These are phyloP conservation scores for Plasmodium gonderi DNA, from an alignment of 169 alveolate species.

Conservation along the genomic window DNA sequence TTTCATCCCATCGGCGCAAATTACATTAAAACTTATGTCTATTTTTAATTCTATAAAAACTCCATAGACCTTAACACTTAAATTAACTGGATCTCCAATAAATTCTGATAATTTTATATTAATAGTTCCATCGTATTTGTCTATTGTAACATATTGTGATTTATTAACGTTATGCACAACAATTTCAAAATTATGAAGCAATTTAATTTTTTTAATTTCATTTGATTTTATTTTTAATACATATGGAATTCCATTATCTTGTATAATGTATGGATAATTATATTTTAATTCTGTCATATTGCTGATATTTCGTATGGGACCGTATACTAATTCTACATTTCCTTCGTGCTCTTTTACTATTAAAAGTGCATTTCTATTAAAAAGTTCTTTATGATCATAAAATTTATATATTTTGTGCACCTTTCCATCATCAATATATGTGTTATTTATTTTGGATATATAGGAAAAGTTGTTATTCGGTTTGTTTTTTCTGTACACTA, in stretches of 20 bases:
- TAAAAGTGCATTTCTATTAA: constrained; percentile 54
- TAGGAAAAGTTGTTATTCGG: constrained; percentile 23
- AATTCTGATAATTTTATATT: constrained; percentile 53
- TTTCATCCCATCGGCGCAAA: constrained; percentile 79
- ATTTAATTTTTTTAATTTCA: constrained; percentile 61
- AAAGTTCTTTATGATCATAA: constrained; percentile 41
- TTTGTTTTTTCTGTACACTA: constrained; percentile 29
- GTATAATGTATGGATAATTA: constrained; percentile 41
- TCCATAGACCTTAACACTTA: constrained; percentile 63
- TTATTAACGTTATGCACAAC: constrained; percentile 46
- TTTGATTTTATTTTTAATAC: constrained; percentile 44
- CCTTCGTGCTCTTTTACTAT: constrained; percentile 50
- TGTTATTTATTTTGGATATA: constrained; percentile 48
- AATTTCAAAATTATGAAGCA: constrained; percentile 55
- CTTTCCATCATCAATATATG: constrained; percentile 46
- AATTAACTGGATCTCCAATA: constrained; percentile 47
- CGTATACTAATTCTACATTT: constrained; percentile 13
- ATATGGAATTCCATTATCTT: constrained; percentile 30
- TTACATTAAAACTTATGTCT: constrained; percentile 65
- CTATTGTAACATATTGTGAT: constrained; percentile 45
- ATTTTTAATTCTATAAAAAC: constrained; percentile 65
- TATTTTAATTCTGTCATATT: constrained; percentile 36
- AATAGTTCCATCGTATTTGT: constrained; percentile 56
- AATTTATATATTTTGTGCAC: constrained; percentile 38
- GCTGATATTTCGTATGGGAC: constrained; percentile 30